Conservation (phyloP, 1,139 yeast genomes). For the Hyphopichia buzzinii region DNA sequence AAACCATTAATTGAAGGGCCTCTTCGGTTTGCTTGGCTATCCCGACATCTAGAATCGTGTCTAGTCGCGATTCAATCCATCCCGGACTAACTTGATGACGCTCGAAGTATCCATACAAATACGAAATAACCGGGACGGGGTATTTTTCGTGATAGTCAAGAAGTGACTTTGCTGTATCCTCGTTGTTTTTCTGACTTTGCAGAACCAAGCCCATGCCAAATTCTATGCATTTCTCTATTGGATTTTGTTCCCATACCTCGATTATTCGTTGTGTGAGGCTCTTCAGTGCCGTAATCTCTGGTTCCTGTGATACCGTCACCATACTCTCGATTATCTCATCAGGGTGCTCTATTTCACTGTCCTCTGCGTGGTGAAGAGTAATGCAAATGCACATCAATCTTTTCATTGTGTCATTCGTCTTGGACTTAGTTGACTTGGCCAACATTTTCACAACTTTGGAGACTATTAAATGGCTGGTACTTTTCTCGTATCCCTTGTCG, state of each 20-base stretch:
- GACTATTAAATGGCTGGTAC: not conserved
- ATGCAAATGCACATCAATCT: not conserved
- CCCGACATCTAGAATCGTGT: no score
- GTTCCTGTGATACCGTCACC: no score
- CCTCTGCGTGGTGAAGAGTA: not conserved
- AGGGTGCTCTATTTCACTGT: not conserved
- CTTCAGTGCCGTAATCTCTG: no score
- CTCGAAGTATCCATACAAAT: no score
- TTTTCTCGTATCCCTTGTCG: constrained; percentile 14
- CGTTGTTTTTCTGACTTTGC: not conserved
- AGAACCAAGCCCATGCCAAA: not conserved
- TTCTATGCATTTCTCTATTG: not conserved
- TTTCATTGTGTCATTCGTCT: not conserved
- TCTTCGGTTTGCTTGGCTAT: no score
- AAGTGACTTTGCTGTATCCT: not conserved
- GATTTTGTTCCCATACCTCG: not conserved
- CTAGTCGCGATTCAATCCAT: no score
- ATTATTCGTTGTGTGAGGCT: not conserved
- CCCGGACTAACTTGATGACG: no score
- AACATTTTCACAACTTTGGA: not conserved
- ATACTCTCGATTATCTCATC: not conserved
- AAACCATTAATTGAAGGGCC: no score
- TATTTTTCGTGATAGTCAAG: no score
- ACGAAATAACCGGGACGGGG: no score
- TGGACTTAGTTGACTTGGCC: no score